Base-by-base conservation (phyloP, 345 rosid species). In the Ceriops tagal region DNA sequence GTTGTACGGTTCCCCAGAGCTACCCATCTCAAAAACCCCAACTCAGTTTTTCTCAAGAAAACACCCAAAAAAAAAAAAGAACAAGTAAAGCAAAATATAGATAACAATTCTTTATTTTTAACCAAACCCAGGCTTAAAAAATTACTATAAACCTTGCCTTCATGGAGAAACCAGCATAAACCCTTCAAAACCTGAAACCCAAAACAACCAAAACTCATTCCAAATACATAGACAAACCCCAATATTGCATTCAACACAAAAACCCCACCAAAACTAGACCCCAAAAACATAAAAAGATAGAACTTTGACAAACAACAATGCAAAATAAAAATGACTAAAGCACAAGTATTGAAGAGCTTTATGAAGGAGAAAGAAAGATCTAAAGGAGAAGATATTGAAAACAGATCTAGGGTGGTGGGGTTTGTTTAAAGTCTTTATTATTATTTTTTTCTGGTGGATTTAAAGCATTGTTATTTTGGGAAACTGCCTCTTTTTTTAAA, bases 21-120 rank as follows among this genome's bases (percentile, higher is more conserved):
- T 34, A 77, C 86, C 93, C 98, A 92, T 87, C 85, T 67, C 79
- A 73, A 74, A 77, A 66, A 53, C 19, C 53, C 73, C 69, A 52
- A 61, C 72, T 35, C 60, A 72, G 51, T 64, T 69, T 68, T 64
- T 59, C 59, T 34, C 37, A 34, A 31, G n/a, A 34, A 7, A 34
- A 34, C 8, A 34, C 56, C 62, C 26, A 24, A 72, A 66, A 55
- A 67, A 31, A 55, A 64, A 31, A 59, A 46, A 34, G 46, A 13
- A 35, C 30, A 37, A 60, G 46, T 37, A 34, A 68, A 63, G 39
- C 67, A 49, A n/a, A 66, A 71, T 70, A 62, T 65, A 76, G 64
- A 73, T 74, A 61, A 27, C 56, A 22, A 65, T 66, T 57, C 62
- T 58, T 53, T 64, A 35, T 66, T 71, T 34, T 58, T 51, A 64